Base-by-base conservation (phyloP, 2,329 filamentous ascomycete genomes). In the Coleophoma eucalyptorum region DNA sequence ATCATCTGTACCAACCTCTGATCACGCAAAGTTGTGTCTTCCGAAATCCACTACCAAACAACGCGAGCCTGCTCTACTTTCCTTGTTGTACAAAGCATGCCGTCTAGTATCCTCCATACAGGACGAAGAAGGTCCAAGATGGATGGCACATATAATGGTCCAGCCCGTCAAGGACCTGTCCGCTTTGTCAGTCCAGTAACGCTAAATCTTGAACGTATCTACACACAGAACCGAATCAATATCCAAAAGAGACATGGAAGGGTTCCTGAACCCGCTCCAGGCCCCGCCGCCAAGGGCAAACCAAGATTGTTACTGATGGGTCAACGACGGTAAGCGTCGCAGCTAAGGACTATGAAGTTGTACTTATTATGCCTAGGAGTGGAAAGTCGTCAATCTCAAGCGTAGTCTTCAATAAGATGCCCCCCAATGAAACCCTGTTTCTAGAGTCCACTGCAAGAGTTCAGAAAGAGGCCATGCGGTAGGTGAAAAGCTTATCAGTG, bases 301-400 rank as follows among this genome's bases (percentile, higher is more conserved):
- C 94, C 94, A 33, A 83, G 92, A 61, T 73, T 99, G 48, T 74
- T 99, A 50, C 76, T 99, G 58, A 97, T 99, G 94, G 94, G 94
- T 4, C 89, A 97, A 71, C 83, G 92, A 74, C 86, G 93, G 94
- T 96, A 74, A 61, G 76, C 65, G 50, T 50, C 12, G 26, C 16
- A 21, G 16, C 15, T 19, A 11, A 3, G 13, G n/a, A 37, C 38
- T 13, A 7, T 46, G 43, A 42, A 52, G 33, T 46, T 31, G 48
- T 41, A 40, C 56, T 63, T 41, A 69, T 50, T 33, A 15, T 49
- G 20, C 58, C 21, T 59, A 99, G 94, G 74, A 97, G 92, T 66
- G 94, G 94, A 54, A 99, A 99, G 68, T 97, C 94, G 1, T 99
- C 94, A 5, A 97, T 99, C 66, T 94, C 92, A 21, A 97, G 91